Base-by-base conservation (phyloP, 1,139 yeast genomes). In the Petasospora fabianii region DNA sequence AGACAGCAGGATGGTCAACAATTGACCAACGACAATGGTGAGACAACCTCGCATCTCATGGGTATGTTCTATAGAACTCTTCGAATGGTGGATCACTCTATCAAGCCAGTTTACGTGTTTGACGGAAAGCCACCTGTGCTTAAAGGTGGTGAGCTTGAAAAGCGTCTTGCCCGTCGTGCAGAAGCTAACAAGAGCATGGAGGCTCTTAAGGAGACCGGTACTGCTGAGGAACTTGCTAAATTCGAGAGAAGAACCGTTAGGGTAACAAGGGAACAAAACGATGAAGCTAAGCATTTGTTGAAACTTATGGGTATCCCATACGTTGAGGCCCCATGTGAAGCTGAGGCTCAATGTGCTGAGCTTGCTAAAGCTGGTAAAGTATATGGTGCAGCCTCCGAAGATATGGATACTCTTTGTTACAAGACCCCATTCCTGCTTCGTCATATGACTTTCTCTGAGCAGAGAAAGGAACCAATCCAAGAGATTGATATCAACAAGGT, bases 301-400 rank as follows among this genome's bases (percentile, higher is more conserved):
- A 75, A 69, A 40, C 66, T 90, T 31, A 92, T 92, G 99, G 99
- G 99, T 2, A 84, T 92, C 31, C 99, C 99, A 1, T 86, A 69
- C 54, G 84, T 92, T 7, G 78, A 80, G 41, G 97, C 98, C 0
- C 98, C 99, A 1, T 84, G 96, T 60, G 99, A 92, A 62, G 99
- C 99, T 0, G 99, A 92, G 60, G 96, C 98, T 0, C 97, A 92
- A 56, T 92, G 98, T 68, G 98, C 98, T 0, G 95, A 80, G 49
- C 66, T 92, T 42, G 97, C 97, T 2, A 76, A 79, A 44, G 77
- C 79, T 13, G 97, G 95, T 5, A 83, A 82, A 56, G 97, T 92
- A 0, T 92, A 80, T 59, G 98, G 96, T 11, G 96, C 98, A 3
- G 99, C 97, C 1, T 85, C 96, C 3, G 99, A 92, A 60, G 99